A percentile compares a stretch with the other conserved stretches of the same genome.
Conservation (phyloP, 495 filamentous ascomycete genomes). For the Aspergillus heteromorphus region DNA sequence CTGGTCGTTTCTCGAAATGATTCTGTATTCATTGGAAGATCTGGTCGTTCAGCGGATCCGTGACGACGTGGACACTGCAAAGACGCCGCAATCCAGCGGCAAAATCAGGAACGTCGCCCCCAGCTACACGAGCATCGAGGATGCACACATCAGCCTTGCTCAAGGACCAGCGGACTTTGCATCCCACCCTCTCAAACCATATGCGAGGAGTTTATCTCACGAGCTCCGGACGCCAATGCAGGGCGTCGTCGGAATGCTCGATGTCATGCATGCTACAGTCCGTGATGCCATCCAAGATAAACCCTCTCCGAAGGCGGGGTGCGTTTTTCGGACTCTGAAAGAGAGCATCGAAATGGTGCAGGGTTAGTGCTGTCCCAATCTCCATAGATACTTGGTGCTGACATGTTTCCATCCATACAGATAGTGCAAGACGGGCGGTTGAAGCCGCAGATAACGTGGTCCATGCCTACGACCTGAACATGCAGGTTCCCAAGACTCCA, state of each 20-base stretch:
- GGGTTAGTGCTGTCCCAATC: conserved; percentile 15
- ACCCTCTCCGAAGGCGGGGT: conserved; percentile 42
- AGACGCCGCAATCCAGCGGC: conserved; percentile 13
- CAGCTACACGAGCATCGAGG: conserved; percentile 32
- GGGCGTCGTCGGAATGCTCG: conserved; percentile 78
- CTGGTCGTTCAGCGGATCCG: conserved; percentile 57
- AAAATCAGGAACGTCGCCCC: conserved; percentile 14
- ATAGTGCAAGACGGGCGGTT: conserved; percentile 71
- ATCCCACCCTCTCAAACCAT: conserved; percentile 68
- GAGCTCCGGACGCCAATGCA: conserved; percentile 82
- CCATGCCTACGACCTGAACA: conserved; percentile 81
- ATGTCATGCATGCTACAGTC: conserved; percentile 78
- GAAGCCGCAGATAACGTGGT: conserved; percentile 84
- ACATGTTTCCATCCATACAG: conserved; percentile 23
- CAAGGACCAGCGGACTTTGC: conserved; percentile 30
- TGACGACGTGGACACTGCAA: conserved; percentile 41
- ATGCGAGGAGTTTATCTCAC: conserved; percentile 72
- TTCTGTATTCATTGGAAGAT: conserved; percentile 73
- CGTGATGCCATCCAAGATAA: conserved; percentile 60
- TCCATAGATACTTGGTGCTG: background rate
- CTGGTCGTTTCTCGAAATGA: conserved; percentile 69
- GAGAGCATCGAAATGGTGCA: conserved; percentile 75
- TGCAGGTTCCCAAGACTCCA: conserved; percentile 66
- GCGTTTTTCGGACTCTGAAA: conserved; percentile 59
- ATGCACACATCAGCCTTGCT: conserved; percentile 14